phyloP scores from a whole-genome alignment of 2,329 filamentous ascomycete species.

The Diaporthe amygdali region DNA sequence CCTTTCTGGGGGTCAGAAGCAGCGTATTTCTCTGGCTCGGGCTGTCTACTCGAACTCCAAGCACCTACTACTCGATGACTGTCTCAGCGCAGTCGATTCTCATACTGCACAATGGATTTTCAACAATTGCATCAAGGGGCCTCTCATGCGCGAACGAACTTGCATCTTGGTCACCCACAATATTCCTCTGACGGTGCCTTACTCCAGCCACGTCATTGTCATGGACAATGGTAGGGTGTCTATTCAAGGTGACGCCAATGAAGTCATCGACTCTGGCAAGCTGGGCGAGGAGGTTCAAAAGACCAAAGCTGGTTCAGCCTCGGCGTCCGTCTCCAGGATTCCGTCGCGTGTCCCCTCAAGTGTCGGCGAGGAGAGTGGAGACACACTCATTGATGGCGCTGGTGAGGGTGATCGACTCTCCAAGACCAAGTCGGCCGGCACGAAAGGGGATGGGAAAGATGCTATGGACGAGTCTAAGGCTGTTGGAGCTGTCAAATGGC shows the following conservation, averaged over 20 bases:
- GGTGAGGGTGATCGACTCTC: slow-evolving; percentile 53
- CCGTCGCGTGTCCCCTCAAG: slow-evolving; percentile 82
- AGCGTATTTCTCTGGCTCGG: slow-evolving; percentile 94
- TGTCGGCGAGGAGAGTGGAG: slow-evolving; percentile 66
- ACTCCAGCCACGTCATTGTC: slow-evolving; percentile 80
- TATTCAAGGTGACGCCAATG: slow-evolving; percentile 75
- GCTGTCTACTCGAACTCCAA: slow-evolving; percentile 95
- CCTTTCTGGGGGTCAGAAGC: slow-evolving; percentile 95
- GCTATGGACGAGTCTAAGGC: slow-evolving; percentile 79
- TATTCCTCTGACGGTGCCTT: slow-evolving; percentile 82
- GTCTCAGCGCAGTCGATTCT: slow-evolving; percentile 93
- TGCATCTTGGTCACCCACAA: slow-evolving; percentile 98
- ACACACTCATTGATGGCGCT: slow-evolving; percentile 60
- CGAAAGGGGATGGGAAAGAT: slow-evolving; percentile 54
- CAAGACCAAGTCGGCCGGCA: slow-evolving; percentile 48
- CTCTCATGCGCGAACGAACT: slow-evolving; percentile 85
- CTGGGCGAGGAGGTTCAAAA: slow-evolving; percentile 84
- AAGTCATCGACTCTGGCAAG: slow-evolving; percentile 85
- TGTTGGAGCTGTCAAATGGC: slow-evolving; percentile 84
- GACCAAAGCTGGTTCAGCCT: slow-evolving; percentile 74
- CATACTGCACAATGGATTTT: slow-evolving; percentile 99
- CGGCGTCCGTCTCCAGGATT: slow-evolving; percentile 71
- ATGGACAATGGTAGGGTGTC: slow-evolving; percentile 85
- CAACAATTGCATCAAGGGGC: slow-evolving; percentile 86
- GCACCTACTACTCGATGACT: slow-evolving; percentile 92